Base-by-base conservation (phyloP, 768 basidiomycete genomes). In the Suillus brevipes region DNA sequence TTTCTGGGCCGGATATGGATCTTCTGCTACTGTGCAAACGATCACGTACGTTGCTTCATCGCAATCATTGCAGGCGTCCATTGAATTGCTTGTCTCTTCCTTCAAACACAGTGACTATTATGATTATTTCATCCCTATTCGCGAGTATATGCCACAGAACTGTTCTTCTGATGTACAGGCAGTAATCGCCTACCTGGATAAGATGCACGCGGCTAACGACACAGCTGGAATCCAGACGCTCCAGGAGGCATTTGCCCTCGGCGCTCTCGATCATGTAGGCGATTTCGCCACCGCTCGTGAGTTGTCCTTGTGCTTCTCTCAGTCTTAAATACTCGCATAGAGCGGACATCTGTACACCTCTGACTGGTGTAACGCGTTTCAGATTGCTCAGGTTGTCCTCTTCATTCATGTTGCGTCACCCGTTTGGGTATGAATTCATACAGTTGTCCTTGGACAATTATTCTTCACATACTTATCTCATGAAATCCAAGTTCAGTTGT, bases 111-210 rank as follows among this genome's bases (percentile, higher is more conserved):
- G 72, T 14, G 64, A 74, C 23, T 72, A 67, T 55, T 68, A 69
- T 37, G 79, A 79, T 65, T 92, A 52, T 70, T 91, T 89, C 73
- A 89, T 89, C 64, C 89, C 89, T 16, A 84, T 89, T 68, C 85
- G 85, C 18, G 79, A 84, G 68, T 77, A 84, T 69, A 91, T 90
- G 88, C 87, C 89, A 3, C 66, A 68, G 66, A 92, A 92, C 74
- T 92, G 91, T 75, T 90, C 89, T 12, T 83, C 88, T 0, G 91
- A 92, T 69, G 82, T 91, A 36, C 77, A 89, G 73, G 83, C 82
- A 6, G 89, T 88, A 14, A 82, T 91, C 60, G 69, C 82, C 6
- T 82, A 89, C 68, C 75, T 91, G 45, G 90, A 91, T 70, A 60
- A 79, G 61, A 83, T 86, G 6, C 85, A 90, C 67, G 74, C 75